These are phyloP conservation scores for Ophiocordyceps australis DNA, from an alignment of 2,329 filamentous ascomycete species.

Conservation along the genomic window DNA sequence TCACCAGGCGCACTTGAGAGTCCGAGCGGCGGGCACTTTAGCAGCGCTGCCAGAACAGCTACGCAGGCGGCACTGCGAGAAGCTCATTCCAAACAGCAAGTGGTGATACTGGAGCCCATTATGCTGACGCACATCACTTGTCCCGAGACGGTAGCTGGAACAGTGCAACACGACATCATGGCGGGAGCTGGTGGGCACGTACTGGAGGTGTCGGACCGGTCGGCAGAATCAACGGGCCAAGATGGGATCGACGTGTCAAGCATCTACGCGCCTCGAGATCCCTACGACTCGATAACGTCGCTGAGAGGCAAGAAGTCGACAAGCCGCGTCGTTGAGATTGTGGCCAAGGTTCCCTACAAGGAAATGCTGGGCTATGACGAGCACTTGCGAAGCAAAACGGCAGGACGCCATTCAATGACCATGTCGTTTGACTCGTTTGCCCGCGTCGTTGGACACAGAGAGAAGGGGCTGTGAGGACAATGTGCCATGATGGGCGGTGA, in stretches of 20 bases:
- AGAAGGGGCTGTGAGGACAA: conserved; percentile 23
- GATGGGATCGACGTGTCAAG: conserved; percentile 45
- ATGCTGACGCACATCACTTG: conserved; percentile 81
- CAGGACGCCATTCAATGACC: conserved; percentile 49
- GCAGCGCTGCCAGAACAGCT: conserved; percentile 41
- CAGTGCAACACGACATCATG: conserved; percentile 67
- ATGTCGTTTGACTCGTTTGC: conserved; percentile 42
- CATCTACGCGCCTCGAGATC: conserved; percentile 80
- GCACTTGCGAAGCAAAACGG: conserved; percentile 74
- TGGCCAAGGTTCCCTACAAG: conserved; percentile 77
- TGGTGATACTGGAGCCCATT: conserved; percentile 75
- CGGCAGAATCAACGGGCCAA: conserved; percentile 17
- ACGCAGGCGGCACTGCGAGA: conserved; percentile 52
- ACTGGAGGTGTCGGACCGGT: conserved; percentile 46
- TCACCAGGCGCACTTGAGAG: conserved; percentile 32
- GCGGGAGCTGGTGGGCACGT: conserved; percentile 56
- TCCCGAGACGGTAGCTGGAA: conserved; percentile 63
- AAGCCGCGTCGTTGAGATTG: conserved; percentile 43
- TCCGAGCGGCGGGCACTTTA: conserved; percentile 48
- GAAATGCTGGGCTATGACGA: conserved; percentile 95
- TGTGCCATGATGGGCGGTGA: background rate
- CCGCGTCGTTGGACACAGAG: conserved; percentile 31
- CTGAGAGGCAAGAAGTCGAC: conserved; percentile 29
- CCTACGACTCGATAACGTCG: conserved; percentile 47
- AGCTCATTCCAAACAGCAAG: conserved; percentile 31